Evolutionary conservation across 306 rosid species (phyloP), one percentile per base, ranked within the genome.

Genomic region (Erythrophleum fordii): DNA sequence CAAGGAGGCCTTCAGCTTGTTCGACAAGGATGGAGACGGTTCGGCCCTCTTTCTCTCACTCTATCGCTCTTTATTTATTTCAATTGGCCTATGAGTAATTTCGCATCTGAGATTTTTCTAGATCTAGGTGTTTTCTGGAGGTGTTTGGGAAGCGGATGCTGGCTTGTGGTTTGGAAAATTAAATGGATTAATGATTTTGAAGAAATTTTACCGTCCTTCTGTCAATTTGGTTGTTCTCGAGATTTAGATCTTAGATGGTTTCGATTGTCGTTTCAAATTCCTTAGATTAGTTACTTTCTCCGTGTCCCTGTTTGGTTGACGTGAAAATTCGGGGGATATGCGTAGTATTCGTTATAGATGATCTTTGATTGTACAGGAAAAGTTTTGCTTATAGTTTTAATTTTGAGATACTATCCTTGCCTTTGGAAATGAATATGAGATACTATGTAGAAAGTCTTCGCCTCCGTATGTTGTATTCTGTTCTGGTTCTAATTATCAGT

Each of bases 11-110:
- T 91, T 91, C 82, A 88, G 95, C 73, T 80, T 91, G 65, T 89
- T 91, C 88, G 95, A 91, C 61, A 91, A 87, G 89, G 95, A 91
- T 53, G 93, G 95, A 73, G 93, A 89, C 41, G 95, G 95, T 91
- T 34, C 42, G 84, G 52, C 28, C 67, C 83, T 61, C 44, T 81
- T 67, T 56, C 75, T 75, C 66, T 75, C 20, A 28, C 26, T 77
- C 5, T 55, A 17, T 58, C 48, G 35, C 0, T 70, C 65, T 28
- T 14, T 48, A 18, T 6, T 35, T 20, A 29, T 37, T 83, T 16
- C 26, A 14, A 10, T 39, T 52, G 14, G 0, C 4, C 9, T 52
- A 5, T 22, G 20, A 2, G 4, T 72, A 10, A 11, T 29, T 68
- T 41, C 3, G 5, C 45, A 12, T 9, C 9, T 46, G n/a, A 2